A percentile compares a stretch with the other conserved stretches of the same genome.
phyloP scores from a whole-genome alignment of 2,329 filamentous ascomycete species.

The Cladosporium velox region DNA sequence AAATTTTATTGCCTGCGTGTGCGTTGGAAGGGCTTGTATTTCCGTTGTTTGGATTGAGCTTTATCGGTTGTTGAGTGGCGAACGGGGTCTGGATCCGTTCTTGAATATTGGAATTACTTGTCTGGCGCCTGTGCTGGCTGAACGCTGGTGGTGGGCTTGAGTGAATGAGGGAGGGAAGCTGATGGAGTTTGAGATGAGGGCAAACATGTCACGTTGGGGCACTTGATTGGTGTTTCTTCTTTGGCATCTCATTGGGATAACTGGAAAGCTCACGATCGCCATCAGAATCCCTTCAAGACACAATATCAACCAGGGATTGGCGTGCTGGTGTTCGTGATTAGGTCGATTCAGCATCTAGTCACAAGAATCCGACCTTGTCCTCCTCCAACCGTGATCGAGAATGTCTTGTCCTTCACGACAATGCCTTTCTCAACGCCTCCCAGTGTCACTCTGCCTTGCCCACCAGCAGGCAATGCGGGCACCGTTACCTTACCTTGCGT shows the following conservation, averaged over 20 bases:
- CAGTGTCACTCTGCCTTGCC: neutral
- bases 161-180: no score
- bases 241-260: no score
- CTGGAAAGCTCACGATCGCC: no score
- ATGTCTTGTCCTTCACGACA: neutral
- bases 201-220: no score
- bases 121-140: neutral
- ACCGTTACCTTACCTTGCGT: conserved; percentile 37
- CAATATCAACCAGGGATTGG: no score
- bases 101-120: neutral
- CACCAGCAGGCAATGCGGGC: conserved; percentile 24
- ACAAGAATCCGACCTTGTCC: neutral
- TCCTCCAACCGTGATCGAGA: conserved; percentile 1
- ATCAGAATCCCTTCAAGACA: no score
- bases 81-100: neutral
- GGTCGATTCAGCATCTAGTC: neutral
- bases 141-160: neutral
- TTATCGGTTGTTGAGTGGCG: neutral
- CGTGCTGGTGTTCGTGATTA: no score
- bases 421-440: neutral
- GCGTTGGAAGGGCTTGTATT: neutral
- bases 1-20: neutral
- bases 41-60: neutral
- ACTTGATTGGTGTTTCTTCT: no score
- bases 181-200: no score